A percentile compares a stretch with the other conserved stretches of the same genome.
phyloP scores from a whole-genome alignment of 2,329 filamentous ascomycete genomes.

The Proliferodiscus dingleyae region DNA sequence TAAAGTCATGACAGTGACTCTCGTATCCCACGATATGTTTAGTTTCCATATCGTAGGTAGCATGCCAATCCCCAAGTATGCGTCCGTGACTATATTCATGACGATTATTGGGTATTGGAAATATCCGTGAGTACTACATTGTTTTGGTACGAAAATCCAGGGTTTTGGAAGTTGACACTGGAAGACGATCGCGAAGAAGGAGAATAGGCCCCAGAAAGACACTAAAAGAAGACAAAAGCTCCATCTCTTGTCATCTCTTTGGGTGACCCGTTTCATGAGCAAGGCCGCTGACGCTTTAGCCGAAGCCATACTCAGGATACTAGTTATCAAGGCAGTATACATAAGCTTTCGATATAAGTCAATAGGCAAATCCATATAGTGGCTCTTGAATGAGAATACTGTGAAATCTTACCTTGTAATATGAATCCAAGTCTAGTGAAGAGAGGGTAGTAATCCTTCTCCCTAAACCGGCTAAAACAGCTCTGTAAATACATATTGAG shows the following conservation, averaged over 20 bases:
- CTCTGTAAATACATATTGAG: conserved; percentile 6
- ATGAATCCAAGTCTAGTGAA: conserved; percentile 1
- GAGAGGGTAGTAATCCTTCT: conserved; percentile 1
- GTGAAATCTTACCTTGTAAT: conserved; percentile 7
- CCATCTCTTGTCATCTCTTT: neutral
- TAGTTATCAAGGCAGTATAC: conserved; percentile 3
- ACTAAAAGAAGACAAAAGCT: neutral
- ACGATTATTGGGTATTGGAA: conserved; percentile 6
- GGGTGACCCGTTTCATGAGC: conserved; percentile 9
- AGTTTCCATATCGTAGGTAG: conserved; percentile 8
- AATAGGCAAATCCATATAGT: neutral
- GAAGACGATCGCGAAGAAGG: conserved; percentile 6
- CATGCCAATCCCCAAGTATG: neutral
- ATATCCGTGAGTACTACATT: conserved; percentile 4
- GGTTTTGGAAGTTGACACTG: conserved; percentile 6
- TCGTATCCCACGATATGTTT: neutral
- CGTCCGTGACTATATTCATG: conserved; percentile 8
- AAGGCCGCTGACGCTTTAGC: conserved; percentile 7
- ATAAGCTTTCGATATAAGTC: neutral
- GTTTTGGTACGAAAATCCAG: conserved; percentile 3
- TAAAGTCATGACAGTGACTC: conserved; percentile 6
- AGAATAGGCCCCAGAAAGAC: conserved; percentile 4
- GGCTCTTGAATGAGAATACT: neutral
- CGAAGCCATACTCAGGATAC: conserved; percentile 4
- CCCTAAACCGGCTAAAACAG: conserved; percentile 8